Evolutionary conservation across 2,329 filamentous ascomycete species (phyloP).

Genomic region (Furcasterigmium furcatum): DNA sequence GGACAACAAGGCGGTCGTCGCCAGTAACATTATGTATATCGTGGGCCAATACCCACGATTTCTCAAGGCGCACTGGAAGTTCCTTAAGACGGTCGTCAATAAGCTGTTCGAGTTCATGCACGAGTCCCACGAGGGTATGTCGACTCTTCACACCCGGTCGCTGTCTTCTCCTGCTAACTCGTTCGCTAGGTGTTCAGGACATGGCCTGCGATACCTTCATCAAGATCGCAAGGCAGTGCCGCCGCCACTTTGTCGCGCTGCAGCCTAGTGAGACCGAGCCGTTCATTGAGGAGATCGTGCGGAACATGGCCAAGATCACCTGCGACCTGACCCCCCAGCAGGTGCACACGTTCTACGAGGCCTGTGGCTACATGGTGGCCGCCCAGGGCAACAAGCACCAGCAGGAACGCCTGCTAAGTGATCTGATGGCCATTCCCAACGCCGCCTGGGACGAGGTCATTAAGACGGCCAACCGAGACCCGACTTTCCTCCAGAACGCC

Average conservation of each 20-base stretch:
- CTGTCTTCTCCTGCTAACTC: background rate
- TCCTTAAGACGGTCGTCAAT: slow-evolving; percentile 98
- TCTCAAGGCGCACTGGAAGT: slow-evolving; percentile 99
- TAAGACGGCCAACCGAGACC: slow-evolving; percentile 77
- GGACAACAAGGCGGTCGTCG: slow-evolving; percentile 98
- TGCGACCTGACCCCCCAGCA: slow-evolving; percentile 94
- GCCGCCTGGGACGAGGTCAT: slow-evolving; percentile 96
- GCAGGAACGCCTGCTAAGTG: slow-evolving; percentile 86
- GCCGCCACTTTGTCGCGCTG: slow-evolving; percentile 92
- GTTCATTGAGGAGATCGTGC: slow-evolving; percentile 98
- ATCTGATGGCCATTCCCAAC: slow-evolving; percentile 93
- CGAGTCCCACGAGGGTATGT: slow-evolving; percentile 89
- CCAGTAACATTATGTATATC: slow-evolving; percentile 99
- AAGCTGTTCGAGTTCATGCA: slow-evolving; percentile 99
- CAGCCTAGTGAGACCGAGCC: slow-evolving; percentile 93
- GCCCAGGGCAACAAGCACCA: slow-evolving; percentile 93
- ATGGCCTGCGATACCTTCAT: slow-evolving; percentile 99
- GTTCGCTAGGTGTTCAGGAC: slow-evolving; percentile 81
- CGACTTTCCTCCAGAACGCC: slow-evolving; percentile 80
- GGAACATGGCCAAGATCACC: slow-evolving; percentile 93
- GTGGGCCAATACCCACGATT: slow-evolving; percentile 98
- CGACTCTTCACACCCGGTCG: background rate
- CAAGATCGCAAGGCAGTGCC: slow-evolving; percentile 98
- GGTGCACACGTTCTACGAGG: slow-evolving; percentile 98
- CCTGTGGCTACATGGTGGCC: slow-evolving; percentile 98